Base-by-base conservation (phyloP, 2,329 filamentous ascomycete genomes). In the Teratosphaeria pseudoeucalypti region DNA sequence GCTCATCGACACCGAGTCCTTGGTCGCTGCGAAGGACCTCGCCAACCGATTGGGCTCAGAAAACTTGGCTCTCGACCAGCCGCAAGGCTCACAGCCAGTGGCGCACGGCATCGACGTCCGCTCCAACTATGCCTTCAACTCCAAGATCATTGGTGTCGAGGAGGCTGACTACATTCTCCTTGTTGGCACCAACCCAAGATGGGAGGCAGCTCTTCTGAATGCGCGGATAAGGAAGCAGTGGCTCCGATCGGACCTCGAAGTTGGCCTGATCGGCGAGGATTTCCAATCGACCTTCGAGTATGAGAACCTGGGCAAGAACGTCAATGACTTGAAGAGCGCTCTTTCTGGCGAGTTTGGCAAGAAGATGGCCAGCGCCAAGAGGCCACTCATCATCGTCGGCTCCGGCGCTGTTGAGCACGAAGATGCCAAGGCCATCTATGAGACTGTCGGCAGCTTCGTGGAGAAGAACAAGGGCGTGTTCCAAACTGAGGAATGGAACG, bases 181-280 rank as follows among this genome's bases (percentile, higher is more conserved):
- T 61, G 84, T 99, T 64, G 94, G 92, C 66, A 96, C 90, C 73
- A 99, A 99, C 80, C 89, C 94, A 49, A 86, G 94, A 67, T 90
- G 95, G 72, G 94, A 99, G 78, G 94, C 94, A 62, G 90, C 94
- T 59, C 90, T 94, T 55, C 83, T 99, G 53, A 99, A 99, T 72
- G 92, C 92, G 64, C 89, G 94, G 66, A 99, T 99, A 72, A 85
- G 94, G 71, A 99, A 99, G 81, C 92, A 96, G 76, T 99, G 92
- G 89, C 81, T 99, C 67, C 87, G 92, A 67, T 96, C 94, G 39
- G 92, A 97, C 68, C 85, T 99, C 27, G 88, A 97, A 74, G 85
- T 99, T 68, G 94, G 88, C 65, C 84, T 96, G 61, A 86, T 99
- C 66, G 94, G 94, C 64, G 89, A 96, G 78, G 78, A 86, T 47